Conservation (phyloP, 495 filamentous ascomycete species). For the Trichocladium uniseriatum region DNA sequence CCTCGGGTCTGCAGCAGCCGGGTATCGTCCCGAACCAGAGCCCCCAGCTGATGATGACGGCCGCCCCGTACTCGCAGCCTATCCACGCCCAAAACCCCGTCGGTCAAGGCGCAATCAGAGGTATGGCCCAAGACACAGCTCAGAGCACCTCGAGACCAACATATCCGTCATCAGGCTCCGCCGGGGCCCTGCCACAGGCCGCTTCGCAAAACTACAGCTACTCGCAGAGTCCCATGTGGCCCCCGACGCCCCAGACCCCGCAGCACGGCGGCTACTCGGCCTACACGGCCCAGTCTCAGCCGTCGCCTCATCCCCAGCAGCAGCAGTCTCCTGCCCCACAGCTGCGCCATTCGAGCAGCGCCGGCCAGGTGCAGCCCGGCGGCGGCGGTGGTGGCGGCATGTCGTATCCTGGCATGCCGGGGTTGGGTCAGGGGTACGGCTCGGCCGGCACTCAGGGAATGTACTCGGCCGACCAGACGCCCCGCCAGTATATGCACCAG, state of each 20-base stretch:
- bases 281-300: slow-evolving; percentile 46
- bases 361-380: slow-evolving; percentile 48
- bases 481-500: slow-evolving; percentile 53
- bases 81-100: slow-evolving; percentile 44
- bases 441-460: slow-evolving; percentile 44
- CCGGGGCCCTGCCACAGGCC: slow-evolving; percentile 30
- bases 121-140: slow-evolving; percentile 39
- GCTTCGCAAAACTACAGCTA: slow-evolving; percentile 40
- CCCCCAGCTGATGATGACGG: slow-evolving; percentile 50
- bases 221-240: slow-evolving; percentile 41
- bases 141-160: slow-evolving; percentile 40
- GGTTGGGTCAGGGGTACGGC: slow-evolving; percentile 45
- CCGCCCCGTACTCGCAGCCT: slow-evolving; percentile 41
- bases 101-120: slow-evolving; percentile 43
- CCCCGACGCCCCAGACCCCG: slow-evolving; percentile 37
- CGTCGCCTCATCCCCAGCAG: slow-evolving; percentile 48
- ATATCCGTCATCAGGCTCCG: slow-evolving; percentile 25
- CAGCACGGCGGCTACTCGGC: slow-evolving; percentile 38
- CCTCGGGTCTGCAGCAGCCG: slow-evolving; percentile 33
- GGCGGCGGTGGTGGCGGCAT: slow-evolving; percentile 26
- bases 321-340: slow-evolving; percentile 53
- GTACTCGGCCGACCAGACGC: slow-evolving; percentile 48
- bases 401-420: slow-evolving; percentile 52
- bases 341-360: slow-evolving; percentile 51
- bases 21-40: slow-evolving; percentile 40